These are phyloP conservation scores for Parachlorella kessleri DNA, from an alignment of 139 green algal genomes.

Conservation along the genomic window DNA sequence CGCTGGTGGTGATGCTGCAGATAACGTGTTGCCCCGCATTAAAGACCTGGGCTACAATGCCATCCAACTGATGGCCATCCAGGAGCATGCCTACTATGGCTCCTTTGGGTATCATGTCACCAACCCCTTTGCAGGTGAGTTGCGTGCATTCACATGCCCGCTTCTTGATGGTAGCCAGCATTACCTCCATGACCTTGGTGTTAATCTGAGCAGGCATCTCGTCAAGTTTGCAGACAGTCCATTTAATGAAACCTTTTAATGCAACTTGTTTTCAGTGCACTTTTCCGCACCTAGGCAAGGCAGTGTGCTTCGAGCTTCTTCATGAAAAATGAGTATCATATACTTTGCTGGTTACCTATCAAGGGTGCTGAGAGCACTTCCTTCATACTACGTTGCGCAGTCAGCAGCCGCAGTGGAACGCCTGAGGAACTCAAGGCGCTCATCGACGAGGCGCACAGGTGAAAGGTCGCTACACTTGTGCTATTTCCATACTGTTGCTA, in stretches of 20 bases:
- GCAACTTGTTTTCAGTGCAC: too few relatives aligned
- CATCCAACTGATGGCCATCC: constrained; percentile 91
- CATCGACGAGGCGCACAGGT: constrained; percentile 87
- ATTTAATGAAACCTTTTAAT: too few relatives aligned
- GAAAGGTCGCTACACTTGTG: neutral
- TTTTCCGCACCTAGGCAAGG: too few relatives aligned
- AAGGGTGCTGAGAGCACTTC: too few relatives aligned
- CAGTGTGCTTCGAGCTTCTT: too few relatives aligned
- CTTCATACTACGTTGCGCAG: neutral
- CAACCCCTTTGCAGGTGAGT: constrained; percentile 80
- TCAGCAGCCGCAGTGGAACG: constrained; percentile 53
- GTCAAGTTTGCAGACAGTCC: too few relatives aligned
- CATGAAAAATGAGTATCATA: too few relatives aligned
- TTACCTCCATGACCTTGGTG: too few relatives aligned
- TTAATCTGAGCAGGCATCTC: too few relatives aligned
- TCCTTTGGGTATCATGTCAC: constrained; percentile 97
- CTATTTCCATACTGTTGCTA: neutral
- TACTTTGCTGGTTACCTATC: too few relatives aligned
- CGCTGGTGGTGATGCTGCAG: constrained; percentile 29
- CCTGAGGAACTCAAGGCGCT: constrained; percentile 93
- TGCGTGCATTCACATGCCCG: too few relatives aligned
- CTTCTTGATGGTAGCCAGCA: too few relatives aligned
- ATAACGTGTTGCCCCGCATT: constrained; percentile 86
- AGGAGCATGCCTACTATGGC: constrained; percentile 96
- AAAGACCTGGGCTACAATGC: constrained; percentile 85